Evolutionary conservation across 176 grass and related monocot genomes (phyloP), one percentile per base, ranked within the genome.

Genomic region (Lolium multiflorum): DNA sequence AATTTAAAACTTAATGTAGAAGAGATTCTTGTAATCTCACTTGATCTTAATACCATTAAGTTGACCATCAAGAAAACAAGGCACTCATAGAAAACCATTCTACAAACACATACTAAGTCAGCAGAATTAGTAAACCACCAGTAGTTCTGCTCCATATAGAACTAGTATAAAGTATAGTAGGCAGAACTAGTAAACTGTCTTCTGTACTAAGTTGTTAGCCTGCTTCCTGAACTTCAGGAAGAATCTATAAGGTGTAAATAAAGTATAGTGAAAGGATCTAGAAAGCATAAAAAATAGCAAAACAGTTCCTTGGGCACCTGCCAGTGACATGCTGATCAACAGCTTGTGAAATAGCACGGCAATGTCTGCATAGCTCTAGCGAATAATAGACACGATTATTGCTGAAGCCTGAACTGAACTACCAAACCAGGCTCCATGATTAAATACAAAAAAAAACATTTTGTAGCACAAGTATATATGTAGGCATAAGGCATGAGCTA

Each of bases 41-140:
- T 54, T 54, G 51, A 54, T 54, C 66, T 20, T 43, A 79, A 69
- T 85, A 70, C 22, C 20, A 80, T 73, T 62, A 88, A n/a, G 22
- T 20, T 22, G 14, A 50, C 3, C 20, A 5, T 65, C 43, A 1
- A 58, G 28, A 22, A 16, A 5, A 65, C 31, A 56, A 70, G 15
- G 67, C 16, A 11, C 16, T 70, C 37, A 70, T 43, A n/a, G 16
- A 70, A 70, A 70, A 54, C 17, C 37, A 70, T 70, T n/a, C 31
- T 35, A 35, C 31, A 35, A 74, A 74, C 71, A 71, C 22, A 37
- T 35, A 35, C 31, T 35, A 35, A 35, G 31, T 35, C 31, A 35
- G 31, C 31, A 35, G 31, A 35, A 35, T 35, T 35, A 35, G 31
- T 35, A 35, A 35, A 35, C 31, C 31, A 35, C 31, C 31, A 35